Evolutionary conservation across 768 basidiomycete species (phyloP).

Genomic region (Hericium erinaceus): DNA sequence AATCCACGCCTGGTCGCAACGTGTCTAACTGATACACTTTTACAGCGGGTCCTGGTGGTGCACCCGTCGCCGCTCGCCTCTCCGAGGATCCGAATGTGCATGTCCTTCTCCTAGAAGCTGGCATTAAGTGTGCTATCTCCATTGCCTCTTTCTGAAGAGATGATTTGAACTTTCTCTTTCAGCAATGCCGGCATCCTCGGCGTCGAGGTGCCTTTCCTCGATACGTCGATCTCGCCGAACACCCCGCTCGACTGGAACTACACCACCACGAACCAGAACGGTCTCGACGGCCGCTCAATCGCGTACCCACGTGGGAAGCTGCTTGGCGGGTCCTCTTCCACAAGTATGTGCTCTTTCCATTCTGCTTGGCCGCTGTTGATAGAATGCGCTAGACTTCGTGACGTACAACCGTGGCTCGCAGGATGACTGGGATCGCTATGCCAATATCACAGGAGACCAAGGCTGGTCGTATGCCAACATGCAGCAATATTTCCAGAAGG

Average conservation of each 20-base stretch:
- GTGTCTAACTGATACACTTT: not conserved
- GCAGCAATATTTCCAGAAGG: slow-evolving; percentile 3
- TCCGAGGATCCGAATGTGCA: not conserved
- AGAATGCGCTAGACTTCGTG: slow-evolving; percentile 15
- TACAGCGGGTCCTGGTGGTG: slow-evolving; percentile 2
- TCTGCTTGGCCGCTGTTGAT: not conserved
- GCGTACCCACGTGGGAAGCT: not conserved
- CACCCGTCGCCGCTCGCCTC: not conserved
- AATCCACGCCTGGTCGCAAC: not conserved
- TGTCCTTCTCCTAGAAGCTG: slow-evolving; percentile 1
- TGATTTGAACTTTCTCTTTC: not conserved
- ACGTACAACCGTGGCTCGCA: slow-evolving; percentile 19
- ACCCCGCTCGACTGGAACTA: slow-evolving; percentile 3
- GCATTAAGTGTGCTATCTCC: not conserved
- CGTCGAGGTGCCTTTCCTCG: not conserved
- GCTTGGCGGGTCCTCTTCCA: slow-evolving; percentile 1
- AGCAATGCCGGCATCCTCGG: not conserved
- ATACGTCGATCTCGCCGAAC: not conserved
- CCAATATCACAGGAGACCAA: slow-evolving; percentile 17
- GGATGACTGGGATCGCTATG: slow-evolving; percentile 19
- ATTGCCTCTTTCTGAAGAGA: too few relatives aligned
- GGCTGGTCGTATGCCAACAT: slow-evolving; percentile 15
- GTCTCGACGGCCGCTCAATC: slow-evolving; percentile 2
- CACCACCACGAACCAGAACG: slow-evolving; percentile 1
- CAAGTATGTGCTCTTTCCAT: not conserved